Evolutionary conservation across 257 asterid genomes (phyloP).

Genomic region (Solanum neorickii): DNA sequence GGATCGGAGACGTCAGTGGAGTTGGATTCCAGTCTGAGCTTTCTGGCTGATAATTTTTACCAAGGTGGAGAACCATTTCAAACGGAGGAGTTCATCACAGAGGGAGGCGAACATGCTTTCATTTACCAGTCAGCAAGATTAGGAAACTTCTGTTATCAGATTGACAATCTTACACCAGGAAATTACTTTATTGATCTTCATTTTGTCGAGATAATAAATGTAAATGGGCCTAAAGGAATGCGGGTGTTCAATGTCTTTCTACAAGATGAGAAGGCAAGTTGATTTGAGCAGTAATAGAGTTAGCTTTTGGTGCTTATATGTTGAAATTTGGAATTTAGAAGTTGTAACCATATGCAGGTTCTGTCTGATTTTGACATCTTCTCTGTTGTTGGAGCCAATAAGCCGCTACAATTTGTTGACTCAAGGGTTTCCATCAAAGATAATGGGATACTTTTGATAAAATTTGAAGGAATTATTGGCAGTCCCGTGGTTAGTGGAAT

Average conservation of each 20-base stretch:
- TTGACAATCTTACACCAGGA: slow-evolving; percentile 58
- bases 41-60: slow-evolving; percentile 50
- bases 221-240: slow-evolving; percentile 86
- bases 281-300: neutral
- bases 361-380: slow-evolving; percentile 80
- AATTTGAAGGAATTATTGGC: slow-evolving; percentile 74
- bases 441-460: slow-evolving; percentile 43
- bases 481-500: slow-evolving; percentile 89
- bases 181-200: slow-evolving; percentile 73
- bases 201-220: slow-evolving; percentile 77
- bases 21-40: slow-evolving; percentile 34
- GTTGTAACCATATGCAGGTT: slow-evolving; percentile 38
- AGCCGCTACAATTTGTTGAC: slow-evolving; percentile 73
- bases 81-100: slow-evolving; percentile 58
- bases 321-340: neutral
- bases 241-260: slow-evolving; percentile 67
- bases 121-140: slow-evolving; percentile 73
- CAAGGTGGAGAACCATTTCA: slow-evolving; percentile 82
- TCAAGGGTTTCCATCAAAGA: slow-evolving; percentile 57
- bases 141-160: slow-evolving; percentile 62
- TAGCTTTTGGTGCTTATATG: neutral
- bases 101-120: slow-evolving; percentile 66
- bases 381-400: slow-evolving; percentile 85
- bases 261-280: slow-evolving; percentile 88
- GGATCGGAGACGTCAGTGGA: slow-evolving; percentile 43